Conservation (phyloP, 1,139 yeast species). For the Zygosaccharomyces pseudobailii region DNA sequence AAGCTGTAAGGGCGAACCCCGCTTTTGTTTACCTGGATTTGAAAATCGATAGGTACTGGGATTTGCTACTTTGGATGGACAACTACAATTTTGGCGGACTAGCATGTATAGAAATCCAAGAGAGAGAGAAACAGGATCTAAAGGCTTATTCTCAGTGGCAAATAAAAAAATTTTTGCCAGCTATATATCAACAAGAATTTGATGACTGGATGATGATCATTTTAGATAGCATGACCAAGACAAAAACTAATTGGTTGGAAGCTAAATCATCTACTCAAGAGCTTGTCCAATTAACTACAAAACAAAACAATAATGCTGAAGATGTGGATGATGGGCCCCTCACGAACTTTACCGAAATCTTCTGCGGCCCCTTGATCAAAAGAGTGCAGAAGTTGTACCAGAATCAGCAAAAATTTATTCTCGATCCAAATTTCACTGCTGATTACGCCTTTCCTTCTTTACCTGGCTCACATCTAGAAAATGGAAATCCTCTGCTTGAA, state of each 20-base stretch:
- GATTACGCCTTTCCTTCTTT: constrained; percentile 70
- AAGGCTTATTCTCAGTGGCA: constrained; percentile 76
- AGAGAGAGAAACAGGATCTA: constrained; percentile 52
- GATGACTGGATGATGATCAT: constrained; percentile 81
- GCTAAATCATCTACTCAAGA: constrained; percentile 51
- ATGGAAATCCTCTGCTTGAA: constrained; percentile 72
- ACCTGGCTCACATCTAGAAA: constrained; percentile 62
- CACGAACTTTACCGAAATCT: constrained; percentile 39
- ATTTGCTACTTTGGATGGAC: constrained; percentile 90
- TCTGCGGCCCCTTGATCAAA: constrained; percentile 61
- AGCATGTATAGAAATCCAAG: constrained; percentile 58
- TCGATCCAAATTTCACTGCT: constrained; percentile 57
- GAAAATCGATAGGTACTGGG: constrained; percentile 79
- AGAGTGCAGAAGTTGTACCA: constrained; percentile 62
- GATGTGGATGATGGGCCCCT: constrained; percentile 38
- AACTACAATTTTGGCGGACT: constrained; percentile 83
- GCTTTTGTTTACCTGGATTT: constrained; percentile 79
- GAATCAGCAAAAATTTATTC: constrained; percentile 67
- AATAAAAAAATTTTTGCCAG: constrained; percentile 67
- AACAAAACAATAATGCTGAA: constrained; percentile 37
- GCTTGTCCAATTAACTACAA: constrained; percentile 57
- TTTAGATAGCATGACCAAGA: constrained; percentile 62
- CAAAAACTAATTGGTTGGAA: constrained; percentile 41
- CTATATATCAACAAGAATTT: constrained; percentile 72
- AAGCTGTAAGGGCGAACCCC: constrained; percentile 76